Evolutionary conservation across 1,284 basidiomycete species (phyloP).

Genomic region (Sporisorium exsertum): DNA sequence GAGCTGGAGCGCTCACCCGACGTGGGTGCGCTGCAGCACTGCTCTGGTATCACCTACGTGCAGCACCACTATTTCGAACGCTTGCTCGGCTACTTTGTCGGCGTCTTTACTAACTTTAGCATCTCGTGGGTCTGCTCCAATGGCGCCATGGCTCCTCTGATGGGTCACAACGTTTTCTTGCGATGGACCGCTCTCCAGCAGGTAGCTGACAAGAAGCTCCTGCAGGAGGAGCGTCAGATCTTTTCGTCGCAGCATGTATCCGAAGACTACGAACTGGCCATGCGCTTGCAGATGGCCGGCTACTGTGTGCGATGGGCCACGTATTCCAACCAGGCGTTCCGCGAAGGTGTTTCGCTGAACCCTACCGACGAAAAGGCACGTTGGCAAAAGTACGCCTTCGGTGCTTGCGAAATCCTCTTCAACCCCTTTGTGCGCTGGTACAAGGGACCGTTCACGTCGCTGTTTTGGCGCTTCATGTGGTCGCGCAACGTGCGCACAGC

Average conservation of each 20-base stretch:
- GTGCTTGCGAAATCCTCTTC: constrained; percentile 71
- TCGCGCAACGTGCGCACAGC: constrained; percentile 72
- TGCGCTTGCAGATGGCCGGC: constrained; percentile 70
- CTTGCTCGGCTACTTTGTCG: constrained; percentile 80
- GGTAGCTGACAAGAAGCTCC: constrained; percentile 76
- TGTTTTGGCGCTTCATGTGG: constrained; percentile 78
- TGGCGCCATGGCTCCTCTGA: constrained; percentile 75
- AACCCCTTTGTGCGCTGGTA: constrained; percentile 76
- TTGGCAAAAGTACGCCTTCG: constrained; percentile 86
- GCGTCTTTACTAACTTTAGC: constrained; percentile 41
- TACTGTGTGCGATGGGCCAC: constrained; percentile 86
- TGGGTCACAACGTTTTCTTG: constrained; percentile 88
- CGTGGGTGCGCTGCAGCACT: constrained; percentile 84
- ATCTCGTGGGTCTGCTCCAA: constrained; percentile 71
- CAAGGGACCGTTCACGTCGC: constrained; percentile 81
- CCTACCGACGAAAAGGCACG: constrained; percentile 81
- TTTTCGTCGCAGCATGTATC: constrained; percentile 85
- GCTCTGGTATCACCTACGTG: constrained; percentile 84
- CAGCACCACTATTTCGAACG: constrained; percentile 87
- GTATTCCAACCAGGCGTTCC: constrained; percentile 82
- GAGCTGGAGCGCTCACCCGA: constrained; percentile 82
- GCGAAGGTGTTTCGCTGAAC: constrained; percentile 83
- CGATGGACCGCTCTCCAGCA: constrained; percentile 86
- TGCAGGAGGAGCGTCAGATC: constrained; percentile 77
- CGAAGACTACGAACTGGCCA: constrained; percentile 82